Base-by-base conservation (phyloP, 2,329 filamentous ascomycete genomes). In the Fusarium fujikuroi region DNA sequence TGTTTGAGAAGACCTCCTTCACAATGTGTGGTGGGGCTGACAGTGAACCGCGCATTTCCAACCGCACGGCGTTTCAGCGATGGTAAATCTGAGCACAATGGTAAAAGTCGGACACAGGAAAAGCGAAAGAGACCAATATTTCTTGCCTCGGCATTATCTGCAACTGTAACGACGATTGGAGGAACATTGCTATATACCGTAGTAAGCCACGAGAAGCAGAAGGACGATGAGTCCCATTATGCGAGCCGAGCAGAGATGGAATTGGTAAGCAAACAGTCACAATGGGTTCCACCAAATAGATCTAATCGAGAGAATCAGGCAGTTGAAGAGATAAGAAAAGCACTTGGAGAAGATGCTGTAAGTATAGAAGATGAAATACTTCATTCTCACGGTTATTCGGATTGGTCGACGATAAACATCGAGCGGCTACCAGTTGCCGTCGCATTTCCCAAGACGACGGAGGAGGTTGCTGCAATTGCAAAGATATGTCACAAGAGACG, bases 401-500 rank as follows among this genome's bases (percentile, higher is more conserved):
- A 90, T 74, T 92, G 90, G 90, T 91, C 90, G 1, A 87, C 88
- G 0, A 85, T 84, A 19, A 92, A 92, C 73, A 86, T 88, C 3
- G 87, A 91, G 21, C 82, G 82, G 3, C 83, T 91, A 7, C 90
- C 90, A 0, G 88, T 92, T 5, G 90, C 90, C 2, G 90, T 92
- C 32, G 88, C 87, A 0, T 92, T 91, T 72, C 90, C 90, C 4
- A 86, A 86, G 30, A 86, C 84, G 6, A 92, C 90, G 1, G 84
- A 87, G 56, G 86, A 92, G 62, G 90, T 92, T 16, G 85, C 89
- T 2, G 76, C 80, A 19, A 89, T 92, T 61, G 88, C 88, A 1
- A 86, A 91, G 73, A 86, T 95, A 52, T 97, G 95, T 2, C 83
- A 87, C 92, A 83, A 92, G 91, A 80, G 91, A 94, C 81, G 91